Percentiles rank a stretch among this genome's conserved stretches.
phyloP scores from a whole-genome alignment of 2,329 filamentous ascomycete species.

The Monosporascus ibericus region DNA sequence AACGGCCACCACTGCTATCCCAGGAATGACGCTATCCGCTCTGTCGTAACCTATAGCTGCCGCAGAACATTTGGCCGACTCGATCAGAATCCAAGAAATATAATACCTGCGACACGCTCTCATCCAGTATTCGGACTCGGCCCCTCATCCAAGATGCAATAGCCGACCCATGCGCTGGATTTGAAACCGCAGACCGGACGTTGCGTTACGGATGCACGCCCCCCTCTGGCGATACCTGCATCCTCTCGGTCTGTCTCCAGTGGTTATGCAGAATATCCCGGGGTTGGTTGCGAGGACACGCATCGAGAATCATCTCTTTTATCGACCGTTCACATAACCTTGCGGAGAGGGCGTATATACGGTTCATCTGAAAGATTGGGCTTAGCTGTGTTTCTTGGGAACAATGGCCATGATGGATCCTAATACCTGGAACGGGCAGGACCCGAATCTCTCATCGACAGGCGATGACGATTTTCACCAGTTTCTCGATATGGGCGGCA shows the following conservation, averaged over 20 bases:
- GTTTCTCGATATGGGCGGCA: slow-evolving; percentile 55
- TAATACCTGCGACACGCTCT: not conserved
- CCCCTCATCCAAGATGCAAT: not conserved
- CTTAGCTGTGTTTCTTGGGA: not conserved
- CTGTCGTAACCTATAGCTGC: not conserved
- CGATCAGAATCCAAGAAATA: not conserved
- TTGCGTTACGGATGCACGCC: not conserved
- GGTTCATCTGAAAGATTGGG: not conserved
- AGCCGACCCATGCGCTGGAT: not conserved
- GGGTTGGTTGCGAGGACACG: not conserved
- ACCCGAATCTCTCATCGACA: slow-evolving; percentile 45
- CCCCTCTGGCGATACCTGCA: not conserved
- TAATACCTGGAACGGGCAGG: slow-evolving; percentile 49
- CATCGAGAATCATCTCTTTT: not conserved
- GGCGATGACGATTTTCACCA: slow-evolving; percentile 59
- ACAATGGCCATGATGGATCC: slow-evolving; percentile 45
- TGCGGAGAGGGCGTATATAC: not conserved
- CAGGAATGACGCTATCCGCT: not conserved
- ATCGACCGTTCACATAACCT: not conserved
- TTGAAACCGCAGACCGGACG: not conserved
- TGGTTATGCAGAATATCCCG: not conserved
- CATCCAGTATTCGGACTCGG: not conserved
- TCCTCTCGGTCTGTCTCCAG: not conserved
- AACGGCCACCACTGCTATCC: not conserved
- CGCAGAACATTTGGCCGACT: not conserved